Evolutionary conservation across 306 rosid genomes (phyloP).

Genomic region (Cucumis melo): DNA sequence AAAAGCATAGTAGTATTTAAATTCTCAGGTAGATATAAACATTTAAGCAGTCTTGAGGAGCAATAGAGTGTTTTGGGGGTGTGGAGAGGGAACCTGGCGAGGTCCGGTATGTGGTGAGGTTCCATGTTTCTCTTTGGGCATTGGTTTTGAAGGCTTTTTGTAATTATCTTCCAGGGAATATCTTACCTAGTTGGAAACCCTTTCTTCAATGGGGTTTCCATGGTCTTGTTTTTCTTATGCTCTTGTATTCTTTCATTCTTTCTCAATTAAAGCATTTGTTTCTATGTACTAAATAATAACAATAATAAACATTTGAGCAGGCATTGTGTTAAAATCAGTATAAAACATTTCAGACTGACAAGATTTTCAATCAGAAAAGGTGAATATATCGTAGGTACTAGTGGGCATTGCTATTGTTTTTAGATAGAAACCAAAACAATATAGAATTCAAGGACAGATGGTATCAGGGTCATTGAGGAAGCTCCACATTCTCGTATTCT

Average conservation of each 20-base stretch:
- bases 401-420: not conserved
- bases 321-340: not conserved
- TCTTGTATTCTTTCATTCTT: too few species aligned
- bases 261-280: too few species aligned
- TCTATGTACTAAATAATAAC: too few species aligned
- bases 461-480: not conserved
- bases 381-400: not conserved
- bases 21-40: not conserved
- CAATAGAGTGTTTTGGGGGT: too few species aligned
- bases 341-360: not conserved
- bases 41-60: not conserved
- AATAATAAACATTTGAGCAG: not conserved
- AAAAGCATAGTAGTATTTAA: not conserved
- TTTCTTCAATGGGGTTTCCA: too few species aligned
- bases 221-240: too few species aligned
- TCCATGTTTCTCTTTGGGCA: too few species aligned
- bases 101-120: too few species aligned
- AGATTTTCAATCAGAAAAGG: not conserved
- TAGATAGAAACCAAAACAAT: not conserved
- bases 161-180: too few species aligned
- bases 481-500: not conserved
- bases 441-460: not conserved
- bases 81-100: too few species aligned
- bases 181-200: too few species aligned
- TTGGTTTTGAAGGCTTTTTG: too few species aligned